Evolutionary conservation across 257 asterid species (phyloP).

Genomic region (Scutellaria galericulata): DNA sequence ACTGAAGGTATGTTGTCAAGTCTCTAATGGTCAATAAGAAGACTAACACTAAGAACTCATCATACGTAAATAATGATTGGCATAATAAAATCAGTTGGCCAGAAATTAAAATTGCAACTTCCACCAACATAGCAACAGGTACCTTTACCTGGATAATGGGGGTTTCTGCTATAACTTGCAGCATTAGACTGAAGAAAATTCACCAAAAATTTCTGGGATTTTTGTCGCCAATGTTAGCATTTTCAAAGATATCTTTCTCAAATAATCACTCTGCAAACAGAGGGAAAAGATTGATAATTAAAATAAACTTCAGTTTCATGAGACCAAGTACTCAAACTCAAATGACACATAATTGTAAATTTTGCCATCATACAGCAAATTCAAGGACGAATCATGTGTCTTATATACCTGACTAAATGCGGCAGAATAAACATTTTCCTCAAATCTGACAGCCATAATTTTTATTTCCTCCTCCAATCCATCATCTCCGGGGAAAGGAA

Average conservation of each 20-base stretch:
- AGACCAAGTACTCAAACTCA: conserved; percentile 14
- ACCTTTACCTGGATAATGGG: conserved; percentile 66
- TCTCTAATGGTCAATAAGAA: neutral
- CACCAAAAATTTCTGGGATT: conserved; percentile 64
- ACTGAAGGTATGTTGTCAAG: neutral
- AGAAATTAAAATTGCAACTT: neutral
- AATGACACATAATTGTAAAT: conserved; percentile 4
- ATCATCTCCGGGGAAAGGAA: conserved; percentile 80
- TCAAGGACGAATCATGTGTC: conserved; percentile 20
- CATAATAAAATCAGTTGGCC: neutral
- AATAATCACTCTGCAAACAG: conserved; percentile 60
- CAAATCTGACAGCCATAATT: conserved; percentile 81
- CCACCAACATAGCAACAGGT: conserved; percentile 6
- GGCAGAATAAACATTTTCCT: conserved; percentile 70
- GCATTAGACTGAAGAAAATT: conserved; percentile 57
- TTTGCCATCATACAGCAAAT: conserved; percentile 11
- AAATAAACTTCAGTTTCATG: neutral
- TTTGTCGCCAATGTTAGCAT: conserved; percentile 83
- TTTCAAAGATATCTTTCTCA: conserved; percentile 82
- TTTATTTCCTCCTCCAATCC: conserved; percentile 69
- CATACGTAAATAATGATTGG: neutral
- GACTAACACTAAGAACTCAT: neutral
- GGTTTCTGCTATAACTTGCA: conserved; percentile 60
- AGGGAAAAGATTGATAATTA: neutral
- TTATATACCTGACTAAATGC: conserved; percentile 72